Evolutionary conservation across 1,284 basidiomycete genomes (phyloP).

Genomic region (Leccinum huronense): DNA sequence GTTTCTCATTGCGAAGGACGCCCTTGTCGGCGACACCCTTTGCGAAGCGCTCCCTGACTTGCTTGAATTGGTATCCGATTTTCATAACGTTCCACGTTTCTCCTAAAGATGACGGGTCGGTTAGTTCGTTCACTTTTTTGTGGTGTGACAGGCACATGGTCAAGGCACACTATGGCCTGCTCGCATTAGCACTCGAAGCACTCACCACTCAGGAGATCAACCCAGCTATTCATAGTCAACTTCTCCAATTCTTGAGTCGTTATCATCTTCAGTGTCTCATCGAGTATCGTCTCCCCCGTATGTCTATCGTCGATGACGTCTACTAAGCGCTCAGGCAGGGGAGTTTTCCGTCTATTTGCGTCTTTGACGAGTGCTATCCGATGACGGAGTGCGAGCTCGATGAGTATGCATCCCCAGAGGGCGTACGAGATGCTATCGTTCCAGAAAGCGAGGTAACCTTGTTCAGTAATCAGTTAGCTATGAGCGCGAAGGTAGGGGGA

Average conservation of each 20-base stretch:
- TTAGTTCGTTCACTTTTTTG: neutral
- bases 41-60: constrained; percentile 94
- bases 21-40: constrained; percentile 98
- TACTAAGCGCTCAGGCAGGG: constrained; percentile 80
- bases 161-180: constrained; percentile 2
- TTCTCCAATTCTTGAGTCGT: constrained; percentile 70
- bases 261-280: constrained; percentile 96
- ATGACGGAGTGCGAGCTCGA: constrained; percentile 88
- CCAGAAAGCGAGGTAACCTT: constrained; percentile 96
- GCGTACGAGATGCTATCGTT: constrained; percentile 99
- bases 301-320: constrained; percentile 89
- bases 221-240: constrained; percentile 90
- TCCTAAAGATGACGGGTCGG: constrained; percentile 47
- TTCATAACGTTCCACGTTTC: constrained; percentile 99
- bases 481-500: constrained; percentile 27
- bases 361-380: constrained; percentile 88
- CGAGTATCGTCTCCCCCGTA: constrained; percentile 93
- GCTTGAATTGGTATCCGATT: constrained; percentile 96
- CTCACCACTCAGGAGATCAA: constrained; percentile 87
- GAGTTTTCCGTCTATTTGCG: constrained; percentile 72
- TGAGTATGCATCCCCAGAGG: constrained; percentile 89
- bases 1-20: constrained; percentile 93
- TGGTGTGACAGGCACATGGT: neutral
- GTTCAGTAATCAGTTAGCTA: constrained; percentile 26
- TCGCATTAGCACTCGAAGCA: constrained; percentile 1